These are phyloP conservation scores for Paecilomyces variotii DNA, from an alignment of 2,329 filamentous ascomycete genomes.

Conservation along the genomic window DNA sequence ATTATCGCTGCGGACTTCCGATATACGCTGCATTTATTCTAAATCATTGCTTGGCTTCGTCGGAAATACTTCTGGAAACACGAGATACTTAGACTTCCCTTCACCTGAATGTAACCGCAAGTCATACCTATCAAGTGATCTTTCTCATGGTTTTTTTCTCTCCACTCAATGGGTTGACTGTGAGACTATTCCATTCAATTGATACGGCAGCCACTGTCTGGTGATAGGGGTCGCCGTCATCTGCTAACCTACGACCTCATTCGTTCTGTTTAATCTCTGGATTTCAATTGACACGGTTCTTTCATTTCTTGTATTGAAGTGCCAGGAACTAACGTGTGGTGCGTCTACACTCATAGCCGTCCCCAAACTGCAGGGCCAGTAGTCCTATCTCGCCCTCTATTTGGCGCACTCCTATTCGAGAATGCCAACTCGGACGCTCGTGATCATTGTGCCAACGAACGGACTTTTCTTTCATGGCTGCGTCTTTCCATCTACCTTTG, in stretches of 20 bases:
- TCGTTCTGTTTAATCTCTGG: background rate
- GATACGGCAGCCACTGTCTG: too few species aligned
- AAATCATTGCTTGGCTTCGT: too few species aligned
- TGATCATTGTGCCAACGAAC: conserved; percentile 59
- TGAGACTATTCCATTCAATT: background rate
- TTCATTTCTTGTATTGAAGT: background rate
- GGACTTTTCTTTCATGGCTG: conserved; percentile 82
- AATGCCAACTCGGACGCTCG: conserved; percentile 59
- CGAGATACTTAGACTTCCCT: too few species aligned
- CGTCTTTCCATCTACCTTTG: conserved; percentile 85
- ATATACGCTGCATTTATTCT: too few species aligned
- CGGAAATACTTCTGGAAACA: background rate
- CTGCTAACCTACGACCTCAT: background rate
- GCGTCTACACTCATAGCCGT: conserved; percentile 13
- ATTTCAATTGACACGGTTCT: background rate
- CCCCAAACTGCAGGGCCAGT: conserved; percentile 27
- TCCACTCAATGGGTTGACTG: too few species aligned
- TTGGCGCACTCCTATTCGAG: conserved; percentile 57
- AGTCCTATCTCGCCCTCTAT: conserved; percentile 47
- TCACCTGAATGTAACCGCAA: too few species aligned
- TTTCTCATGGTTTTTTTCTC: background rate
- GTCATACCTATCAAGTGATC: background rate
- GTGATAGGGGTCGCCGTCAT: background rate
- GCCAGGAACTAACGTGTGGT: background rate
- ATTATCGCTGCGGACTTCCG: background rate